A percentile compares a stretch with the other conserved stretches of the same genome.
phyloP scores from a whole-genome alignment of 78 protist genomes.

The Cyanophora paradoxa region DNA sequence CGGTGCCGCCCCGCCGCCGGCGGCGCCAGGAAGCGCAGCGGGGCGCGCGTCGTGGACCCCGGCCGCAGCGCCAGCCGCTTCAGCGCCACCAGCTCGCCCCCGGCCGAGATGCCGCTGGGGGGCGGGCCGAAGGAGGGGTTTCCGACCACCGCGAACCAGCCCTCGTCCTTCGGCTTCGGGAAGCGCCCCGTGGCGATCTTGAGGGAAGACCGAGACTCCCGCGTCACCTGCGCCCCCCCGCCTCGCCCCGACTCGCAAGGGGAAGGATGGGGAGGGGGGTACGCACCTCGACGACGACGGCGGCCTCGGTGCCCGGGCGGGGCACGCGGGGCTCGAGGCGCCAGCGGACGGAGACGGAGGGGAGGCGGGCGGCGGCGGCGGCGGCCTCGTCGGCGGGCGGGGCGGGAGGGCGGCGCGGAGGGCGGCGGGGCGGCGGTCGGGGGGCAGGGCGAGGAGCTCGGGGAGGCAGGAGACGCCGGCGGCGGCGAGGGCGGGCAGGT shows the following conservation, averaged over 20 bases:
- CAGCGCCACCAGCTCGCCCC: constrained; percentile 50
- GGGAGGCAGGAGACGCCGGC: background rate
- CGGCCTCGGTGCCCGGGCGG: background rate
- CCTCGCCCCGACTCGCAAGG: background rate
- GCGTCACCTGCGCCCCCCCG: background rate
- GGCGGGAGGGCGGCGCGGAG: constrained; percentile 1
- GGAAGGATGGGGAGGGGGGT: background rate
- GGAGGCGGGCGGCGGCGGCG: background rate
- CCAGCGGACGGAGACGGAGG: background rate
- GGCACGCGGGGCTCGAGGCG: background rate
- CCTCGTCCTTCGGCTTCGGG: constrained; percentile 33
- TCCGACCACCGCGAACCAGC: constrained; percentile 44
- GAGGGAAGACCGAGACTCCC: background rate
- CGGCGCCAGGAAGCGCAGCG: constrained; percentile 13
- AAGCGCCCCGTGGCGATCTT: constrained; percentile 21
- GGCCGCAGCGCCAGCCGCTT: constrained; percentile 21
- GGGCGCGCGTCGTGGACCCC: background rate
- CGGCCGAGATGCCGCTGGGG: no score
- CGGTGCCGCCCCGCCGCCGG: background rate
- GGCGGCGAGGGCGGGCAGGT: no score
- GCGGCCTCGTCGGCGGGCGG: background rate
- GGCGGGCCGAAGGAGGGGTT: no score
- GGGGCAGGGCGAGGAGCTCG: background rate
- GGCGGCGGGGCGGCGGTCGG: background rate
- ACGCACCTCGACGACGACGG: background rate